phyloP scores from a whole-genome alignment of 306 rosid genomes.

The Sophora flavescens region DNA sequence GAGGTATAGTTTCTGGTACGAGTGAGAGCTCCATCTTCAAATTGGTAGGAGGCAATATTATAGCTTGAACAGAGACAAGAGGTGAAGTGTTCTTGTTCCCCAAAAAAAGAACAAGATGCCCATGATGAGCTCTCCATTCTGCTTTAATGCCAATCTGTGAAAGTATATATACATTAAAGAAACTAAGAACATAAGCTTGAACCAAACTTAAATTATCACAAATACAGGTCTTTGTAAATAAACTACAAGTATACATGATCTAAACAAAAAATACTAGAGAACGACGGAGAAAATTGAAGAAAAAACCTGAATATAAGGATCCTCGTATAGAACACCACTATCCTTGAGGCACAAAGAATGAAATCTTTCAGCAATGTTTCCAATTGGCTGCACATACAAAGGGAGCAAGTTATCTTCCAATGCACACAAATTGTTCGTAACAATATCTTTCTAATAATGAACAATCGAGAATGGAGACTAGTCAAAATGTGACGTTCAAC shows the following conservation, averaged over 20 bases:
- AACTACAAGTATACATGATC: background rate
- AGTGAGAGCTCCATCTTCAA: conserved; percentile 89
- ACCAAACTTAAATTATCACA: conserved; percentile 30
- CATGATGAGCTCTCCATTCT: conserved; percentile 94
- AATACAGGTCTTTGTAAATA: conserved; percentile 24
- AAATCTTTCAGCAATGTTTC: conserved; percentile 92
- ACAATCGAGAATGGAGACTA: conserved; percentile 34
- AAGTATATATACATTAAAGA: background rate
- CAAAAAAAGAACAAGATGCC: conserved; percentile 94
- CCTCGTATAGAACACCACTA: conserved; percentile 97
- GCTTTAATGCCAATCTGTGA: conserved; percentile 92
- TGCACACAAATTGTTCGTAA: conserved; percentile 16
- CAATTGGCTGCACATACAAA: conserved; percentile 84
- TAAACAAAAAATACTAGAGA: conserved; percentile 14
- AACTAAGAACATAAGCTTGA: conserved; percentile 31
- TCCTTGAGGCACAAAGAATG: conserved; percentile 92
- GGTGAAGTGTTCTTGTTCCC: conserved; percentile 96
- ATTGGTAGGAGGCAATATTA: conserved; percentile 88
- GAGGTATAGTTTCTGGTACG: conserved; percentile 98
- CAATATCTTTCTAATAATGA: conserved; percentile 39
- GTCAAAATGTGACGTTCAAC: conserved; percentile 11
- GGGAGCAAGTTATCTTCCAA: conserved; percentile 41
- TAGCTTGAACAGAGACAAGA: conserved; percentile 89
- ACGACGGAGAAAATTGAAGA: conserved; percentile 18
- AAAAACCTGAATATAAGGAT: conserved; percentile 95